Conservation (phyloP, 208 protist genomes). For the Naegleria lovaniensis region DNA sequence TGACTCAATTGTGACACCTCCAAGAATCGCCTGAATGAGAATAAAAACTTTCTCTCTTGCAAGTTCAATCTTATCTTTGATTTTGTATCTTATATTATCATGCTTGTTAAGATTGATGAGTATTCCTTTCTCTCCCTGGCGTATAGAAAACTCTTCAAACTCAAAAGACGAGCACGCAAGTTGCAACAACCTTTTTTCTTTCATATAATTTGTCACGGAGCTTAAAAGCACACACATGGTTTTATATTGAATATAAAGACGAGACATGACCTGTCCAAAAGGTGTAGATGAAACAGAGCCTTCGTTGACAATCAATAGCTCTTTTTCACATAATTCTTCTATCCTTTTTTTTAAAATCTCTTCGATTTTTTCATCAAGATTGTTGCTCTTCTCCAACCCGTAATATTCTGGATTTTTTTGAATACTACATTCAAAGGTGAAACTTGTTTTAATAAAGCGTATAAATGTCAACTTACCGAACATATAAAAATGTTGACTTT, state of each 20-base stretch:
- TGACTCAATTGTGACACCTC: background rate
- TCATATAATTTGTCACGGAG: background rate
- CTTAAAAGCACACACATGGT: slow-evolving; percentile 18
- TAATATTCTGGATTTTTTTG: slow-evolving; percentile 42
- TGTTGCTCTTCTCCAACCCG: background rate
- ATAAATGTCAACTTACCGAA: background rate
- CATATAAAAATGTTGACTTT: slow-evolving; percentile 62
- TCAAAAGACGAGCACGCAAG: background rate
- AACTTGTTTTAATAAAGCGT: background rate
- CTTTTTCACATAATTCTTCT: background rate
- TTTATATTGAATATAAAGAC: slow-evolving; percentile 40
- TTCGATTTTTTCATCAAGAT: slow-evolving; percentile 27
- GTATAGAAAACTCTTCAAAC: background rate
- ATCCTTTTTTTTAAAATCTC: slow-evolving; percentile 16
- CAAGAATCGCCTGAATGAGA: background rate
- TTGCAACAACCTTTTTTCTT: background rate
- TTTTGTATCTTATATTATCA: background rate
- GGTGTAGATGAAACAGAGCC: background rate
- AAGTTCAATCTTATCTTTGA: background rate
- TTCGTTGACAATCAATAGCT: background rate
- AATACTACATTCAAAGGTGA: slow-evolving; percentile 30
- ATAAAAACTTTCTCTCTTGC: slow-evolving; percentile 4
- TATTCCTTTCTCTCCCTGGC: background rate
- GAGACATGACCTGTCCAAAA: slow-evolving; percentile 30
- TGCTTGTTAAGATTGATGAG: slow-evolving; percentile 8